These are phyloP conservation scores for Coccomyxa sp. DNA, from an alignment of 139 green algal species.

Conservation along the genomic window DNA sequence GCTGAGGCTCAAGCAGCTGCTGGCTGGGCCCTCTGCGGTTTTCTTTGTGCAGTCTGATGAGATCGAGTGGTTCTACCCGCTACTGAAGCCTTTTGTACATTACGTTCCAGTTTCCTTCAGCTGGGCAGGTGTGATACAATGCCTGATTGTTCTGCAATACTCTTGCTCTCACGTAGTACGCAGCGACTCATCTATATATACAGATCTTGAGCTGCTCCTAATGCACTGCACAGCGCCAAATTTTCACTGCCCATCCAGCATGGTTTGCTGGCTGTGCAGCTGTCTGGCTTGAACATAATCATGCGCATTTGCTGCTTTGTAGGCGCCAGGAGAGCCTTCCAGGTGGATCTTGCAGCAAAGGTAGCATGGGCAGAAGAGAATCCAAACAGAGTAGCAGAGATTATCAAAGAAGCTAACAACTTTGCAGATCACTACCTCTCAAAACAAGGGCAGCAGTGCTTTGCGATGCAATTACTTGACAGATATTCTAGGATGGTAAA, in stretches of 20 bases:
- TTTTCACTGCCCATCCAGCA: too few relatives aligned
- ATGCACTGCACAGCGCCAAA: too few relatives aligned
- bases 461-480: conserved; percentile 1
- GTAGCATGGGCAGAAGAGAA: conserved; percentile 4
- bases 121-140: too few relatives aligned
- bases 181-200: too few relatives aligned
- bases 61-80: conserved; percentile 14
- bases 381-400: background rate
- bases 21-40: conserved; percentile 6
- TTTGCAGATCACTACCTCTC: conserved; percentile 5
- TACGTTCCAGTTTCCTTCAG: conserved; percentile 4
- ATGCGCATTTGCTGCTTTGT: too few relatives aligned
- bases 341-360: conserved; percentile 3
- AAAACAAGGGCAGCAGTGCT: background rate
- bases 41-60: conserved; percentile 6
- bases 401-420: conserved; percentile 1
- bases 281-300: too few relatives aligned
- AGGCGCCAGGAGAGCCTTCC: background rate
- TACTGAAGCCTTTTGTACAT: conserved; percentile 7
- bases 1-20: conserved; percentile 5
- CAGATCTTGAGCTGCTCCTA: too few relatives aligned
- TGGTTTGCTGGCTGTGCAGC: too few relatives aligned
- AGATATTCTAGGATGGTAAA: background rate
- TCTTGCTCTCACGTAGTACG: too few relatives aligned
- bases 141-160: background rate